Percentiles rank a stretch among this genome's conserved stretches.
Evolutionary conservation across 495 filamentous ascomycete genomes (phyloP).

Genomic region (Oleoguttula mirabilis): DNA sequence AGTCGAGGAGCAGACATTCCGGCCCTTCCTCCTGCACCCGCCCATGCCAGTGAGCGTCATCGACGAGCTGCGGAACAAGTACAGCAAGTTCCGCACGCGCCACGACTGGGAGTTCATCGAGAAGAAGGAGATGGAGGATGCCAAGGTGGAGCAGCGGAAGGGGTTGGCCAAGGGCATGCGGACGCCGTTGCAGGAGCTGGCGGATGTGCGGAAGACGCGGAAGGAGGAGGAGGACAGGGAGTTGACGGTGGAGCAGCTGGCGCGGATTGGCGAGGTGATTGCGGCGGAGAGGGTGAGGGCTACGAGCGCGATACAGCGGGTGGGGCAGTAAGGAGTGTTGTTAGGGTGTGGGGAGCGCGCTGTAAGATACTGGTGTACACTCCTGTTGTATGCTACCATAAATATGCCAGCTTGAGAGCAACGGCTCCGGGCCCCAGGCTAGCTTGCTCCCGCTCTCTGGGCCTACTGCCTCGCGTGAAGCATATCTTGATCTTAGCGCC

Average conservation of each 20-base stretch:
- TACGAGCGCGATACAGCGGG: not conserved
- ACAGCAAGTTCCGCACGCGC: slow-evolving; percentile 66
- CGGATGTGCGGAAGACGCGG: slow-evolving; percentile 29
- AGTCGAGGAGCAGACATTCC: slow-evolving; percentile 62
- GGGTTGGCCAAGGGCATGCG: slow-evolving; percentile 43
- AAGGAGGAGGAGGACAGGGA: slow-evolving; percentile 35
- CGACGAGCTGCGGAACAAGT: slow-evolving; percentile 80
- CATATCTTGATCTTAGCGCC: no score
- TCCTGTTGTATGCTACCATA: no score
- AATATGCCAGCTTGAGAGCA: no score
- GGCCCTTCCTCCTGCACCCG: slow-evolving; percentile 56
- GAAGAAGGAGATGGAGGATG: slow-evolving; percentile 44
- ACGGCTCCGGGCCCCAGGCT: no score
- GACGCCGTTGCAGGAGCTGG: slow-evolving; percentile 42
- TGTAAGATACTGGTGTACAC: slow-evolving; percentile 3
- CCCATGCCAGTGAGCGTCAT: slow-evolving; percentile 73
- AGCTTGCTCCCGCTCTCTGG: no score
- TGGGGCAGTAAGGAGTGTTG: no score
- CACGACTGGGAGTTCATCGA: slow-evolving; percentile 60
- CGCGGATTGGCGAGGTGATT: slow-evolving; percentile 54
- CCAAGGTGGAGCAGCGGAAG: slow-evolving; percentile 48
- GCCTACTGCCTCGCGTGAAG: no score
- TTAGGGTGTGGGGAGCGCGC: no score
- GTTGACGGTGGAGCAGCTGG: slow-evolving; percentile 48
- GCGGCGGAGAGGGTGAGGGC: slow-evolving; percentile 35